Evolutionary conservation across 2,329 filamentous ascomycete genomes (phyloP).

Genomic region (Diaporthe nobilis): DNA sequence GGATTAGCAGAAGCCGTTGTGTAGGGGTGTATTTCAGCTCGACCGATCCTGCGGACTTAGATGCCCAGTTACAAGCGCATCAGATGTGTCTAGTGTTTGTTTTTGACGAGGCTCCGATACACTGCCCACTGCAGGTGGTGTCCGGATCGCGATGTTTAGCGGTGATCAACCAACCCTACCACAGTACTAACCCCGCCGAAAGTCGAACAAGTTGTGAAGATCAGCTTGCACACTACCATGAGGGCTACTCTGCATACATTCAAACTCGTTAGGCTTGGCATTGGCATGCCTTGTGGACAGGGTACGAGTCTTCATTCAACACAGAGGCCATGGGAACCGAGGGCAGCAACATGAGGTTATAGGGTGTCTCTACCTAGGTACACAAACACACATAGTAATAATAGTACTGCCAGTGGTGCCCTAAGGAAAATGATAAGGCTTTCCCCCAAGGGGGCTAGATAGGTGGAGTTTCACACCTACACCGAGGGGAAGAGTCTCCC

Average conservation of each 20-base stretch:
- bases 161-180: neutral
- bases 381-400: neutral
- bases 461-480: too few species aligned
- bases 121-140: neutral
- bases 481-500: too few species aligned
- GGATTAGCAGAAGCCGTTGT: neutral
- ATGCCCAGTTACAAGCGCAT: neutral
- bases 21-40: conserved; percentile 3
- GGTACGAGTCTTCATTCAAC: neutral
- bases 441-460: neutral
- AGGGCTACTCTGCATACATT: neutral
- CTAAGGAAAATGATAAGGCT: neutral
- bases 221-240: neutral
- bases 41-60: neutral
- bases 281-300: neutral
- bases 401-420: neutral
- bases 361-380: neutral
- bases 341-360: neutral
- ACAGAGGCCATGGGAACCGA: neutral
- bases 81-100: neutral
- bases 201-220: neutral
- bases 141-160: neutral
- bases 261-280: neutral
- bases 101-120: conserved; percentile 3
- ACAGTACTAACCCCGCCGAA: neutral